Evolutionary conservation across 176 grass and related monocot species (phyloP).

Genomic region (Carex kokanica): DNA sequence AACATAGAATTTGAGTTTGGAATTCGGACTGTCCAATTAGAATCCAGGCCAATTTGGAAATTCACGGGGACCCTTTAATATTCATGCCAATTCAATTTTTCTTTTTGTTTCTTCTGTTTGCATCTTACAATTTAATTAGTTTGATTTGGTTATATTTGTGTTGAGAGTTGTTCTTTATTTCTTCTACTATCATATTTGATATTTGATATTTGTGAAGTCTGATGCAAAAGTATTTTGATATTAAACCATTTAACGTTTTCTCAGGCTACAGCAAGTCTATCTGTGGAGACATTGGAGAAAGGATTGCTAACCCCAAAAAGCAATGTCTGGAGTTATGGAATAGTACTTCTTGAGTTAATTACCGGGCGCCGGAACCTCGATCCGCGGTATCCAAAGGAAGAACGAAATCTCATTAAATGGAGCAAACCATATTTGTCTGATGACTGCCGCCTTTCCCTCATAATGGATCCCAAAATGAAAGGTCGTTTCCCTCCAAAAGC

Average conservation of each 20-base stretch:
- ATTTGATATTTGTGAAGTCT: not conserved
- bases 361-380: constrained; percentile 90
- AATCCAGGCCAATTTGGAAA: not conserved
- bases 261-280: constrained; percentile 65
- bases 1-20: no score
- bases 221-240: not conserved
- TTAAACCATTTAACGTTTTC: constrained; percentile 7
- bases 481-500: constrained; percentile 88
- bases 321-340: constrained; percentile 94
- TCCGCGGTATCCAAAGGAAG: constrained; percentile 58
- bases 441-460: constrained; percentile 85
- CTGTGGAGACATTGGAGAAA: constrained; percentile 93
- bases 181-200: not conserved
- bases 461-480: constrained; percentile 90
- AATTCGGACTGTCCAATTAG: not conserved
- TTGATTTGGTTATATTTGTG: not conserved
- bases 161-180: not conserved
- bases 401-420: constrained; percentile 86
- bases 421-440: constrained; percentile 80
- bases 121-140: not conserved
- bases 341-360: constrained; percentile 90
- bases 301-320: constrained; percentile 89
- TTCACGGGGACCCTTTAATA: no score
- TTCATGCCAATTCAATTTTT: not conserved
- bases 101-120: not conserved